A percentile compares a stretch with the other conserved stretches of the same genome.
Conservation (phyloP, 106 monocot genomes). For the Dendrobium officinale region DNA sequence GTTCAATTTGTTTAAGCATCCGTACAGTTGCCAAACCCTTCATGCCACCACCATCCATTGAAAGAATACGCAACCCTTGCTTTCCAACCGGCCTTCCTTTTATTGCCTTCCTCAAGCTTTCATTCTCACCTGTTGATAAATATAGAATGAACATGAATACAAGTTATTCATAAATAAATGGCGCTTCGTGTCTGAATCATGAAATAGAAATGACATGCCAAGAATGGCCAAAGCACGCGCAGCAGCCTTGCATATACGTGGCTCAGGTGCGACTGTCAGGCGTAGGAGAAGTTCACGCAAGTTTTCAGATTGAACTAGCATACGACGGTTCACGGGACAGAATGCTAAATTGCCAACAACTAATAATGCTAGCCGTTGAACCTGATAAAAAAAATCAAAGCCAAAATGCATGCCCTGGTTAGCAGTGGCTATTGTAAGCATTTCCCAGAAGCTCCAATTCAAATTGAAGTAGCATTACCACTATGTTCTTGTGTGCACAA, state of each 20-base stretch:
- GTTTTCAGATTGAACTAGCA: conserved; percentile 72
- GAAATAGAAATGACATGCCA: conserved; percentile 35
- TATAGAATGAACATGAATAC: not conserved
- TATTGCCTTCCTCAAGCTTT: conserved; percentile 75
- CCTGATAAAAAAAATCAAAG: conserved; percentile 34
- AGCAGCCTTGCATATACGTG: conserved; percentile 74
- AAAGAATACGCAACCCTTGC: conserved; percentile 77
- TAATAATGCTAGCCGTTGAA: conserved; percentile 80
- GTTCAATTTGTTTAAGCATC: conserved; percentile 92
- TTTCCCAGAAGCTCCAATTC: not conserved
- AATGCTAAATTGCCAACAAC: conserved; percentile 95
- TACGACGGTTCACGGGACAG: conserved; percentile 78
- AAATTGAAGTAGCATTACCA: conserved; percentile 30
- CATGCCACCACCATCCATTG: conserved; percentile 99
- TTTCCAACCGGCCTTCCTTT: conserved; percentile 67
- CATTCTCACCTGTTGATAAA: conserved; percentile 76
- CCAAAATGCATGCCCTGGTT: not conserved
- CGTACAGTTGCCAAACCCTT: conserved; percentile 94
- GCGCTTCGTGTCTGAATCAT: not conserved
- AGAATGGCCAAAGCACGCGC: conserved; percentile 99
- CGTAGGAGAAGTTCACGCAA: conserved; percentile 78
- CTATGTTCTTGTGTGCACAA: conserved; percentile 74
- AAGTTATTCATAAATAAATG: conserved; percentile 4
- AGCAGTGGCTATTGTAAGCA: not conserved
- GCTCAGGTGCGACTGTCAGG: conserved; percentile 42